Conservation (phyloP, 805 yeast species). For the Grigorovia jiainica region DNA sequence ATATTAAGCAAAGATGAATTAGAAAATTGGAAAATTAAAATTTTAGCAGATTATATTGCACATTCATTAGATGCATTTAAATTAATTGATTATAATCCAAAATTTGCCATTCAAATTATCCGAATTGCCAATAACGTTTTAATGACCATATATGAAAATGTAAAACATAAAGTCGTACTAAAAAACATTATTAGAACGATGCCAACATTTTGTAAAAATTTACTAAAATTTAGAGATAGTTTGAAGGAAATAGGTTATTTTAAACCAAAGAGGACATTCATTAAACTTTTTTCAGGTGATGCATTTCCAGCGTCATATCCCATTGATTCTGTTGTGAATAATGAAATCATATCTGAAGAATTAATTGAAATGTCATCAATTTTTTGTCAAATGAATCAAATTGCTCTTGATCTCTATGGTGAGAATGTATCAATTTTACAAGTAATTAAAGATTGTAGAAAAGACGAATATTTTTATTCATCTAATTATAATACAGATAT, state of each 20-base stretch:
- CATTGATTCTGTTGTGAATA: conserved; percentile 65
- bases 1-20: conserved; percentile 10
- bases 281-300: conserved; percentile 55
- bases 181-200: conserved; percentile 43
- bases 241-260: conserved; percentile 33
- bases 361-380: conserved; percentile 59
- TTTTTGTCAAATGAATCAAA: conserved; percentile 45
- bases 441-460: conserved; percentile 30
- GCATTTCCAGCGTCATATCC: conserved; percentile 58
- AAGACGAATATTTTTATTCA: conserved; percentile 35
- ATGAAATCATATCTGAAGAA: conserved; percentile 60
- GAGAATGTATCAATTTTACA: conserved; percentile 35
- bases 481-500: conserved; percentile 35
- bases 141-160: conserved; percentile 37
- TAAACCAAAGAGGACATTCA: conserved; percentile 54
- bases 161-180: conserved; percentile 34
- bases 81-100: conserved; percentile 36
- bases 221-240: conserved; percentile 44
- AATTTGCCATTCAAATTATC: conserved; percentile 38
- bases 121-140: conserved; percentile 56
- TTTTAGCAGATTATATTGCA: conserved; percentile 39
- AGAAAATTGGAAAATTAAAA: conserved; percentile 18
- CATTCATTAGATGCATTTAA: conserved; percentile 53
- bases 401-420: conserved; percentile 35
- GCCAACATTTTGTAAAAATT: conserved; percentile 44